Evolutionary conservation across 768 basidiomycete species (phyloP), one percentile per base, ranked within the genome.

Genomic region (Termitomyces sp.): DNA sequence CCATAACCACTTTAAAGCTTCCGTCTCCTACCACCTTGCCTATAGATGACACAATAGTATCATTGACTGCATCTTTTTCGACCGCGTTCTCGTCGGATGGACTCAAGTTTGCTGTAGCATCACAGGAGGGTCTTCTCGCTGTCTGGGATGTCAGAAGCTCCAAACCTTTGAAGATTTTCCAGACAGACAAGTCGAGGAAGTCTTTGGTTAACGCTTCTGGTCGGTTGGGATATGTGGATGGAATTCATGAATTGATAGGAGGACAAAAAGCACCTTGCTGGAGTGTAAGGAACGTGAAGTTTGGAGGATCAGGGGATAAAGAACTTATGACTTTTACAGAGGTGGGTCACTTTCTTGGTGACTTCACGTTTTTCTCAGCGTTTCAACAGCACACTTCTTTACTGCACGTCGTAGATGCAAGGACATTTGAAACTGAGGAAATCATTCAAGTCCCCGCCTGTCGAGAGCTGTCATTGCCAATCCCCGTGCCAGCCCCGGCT

Each of bases 251-350:
- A 54, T 88, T 87, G 87, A 77, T 79, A 10, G 75, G 82, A 57
- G 77, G 82, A 47, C 75, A 77, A 13, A 78, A 74, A 58, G 87
- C 87, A 0, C 88, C 90, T 3, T 88, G 89, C 1, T 94, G 92
- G 84, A 91, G 92, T 43, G 88, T 88, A 8, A 74, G 94, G 56
- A 92, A 80, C 56, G 85, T 97, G 66, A 95, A 95, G 70, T 97
- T 96, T 71, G 84, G 85, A 58, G 80, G 82, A 58, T 71, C 72
- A 14, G 81, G 83, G n/a, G 82, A 83, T 26, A 80, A 82, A 60
- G 94, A 96, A 70, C 70, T 94, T 1, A 83, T 96, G 82, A 86
- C 84, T 0, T 97, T 94, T 72, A 92, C 94, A 16, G 94, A 95
- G 84, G 92, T 93, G 60, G 55, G 82, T 61, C 54, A 43, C 36